Percentiles rank a stretch among this genome's conserved stretches.
phyloP scores from a whole-genome alignment of 2,329 filamentous ascomycete species.

The Bipolaris zeicola region DNA sequence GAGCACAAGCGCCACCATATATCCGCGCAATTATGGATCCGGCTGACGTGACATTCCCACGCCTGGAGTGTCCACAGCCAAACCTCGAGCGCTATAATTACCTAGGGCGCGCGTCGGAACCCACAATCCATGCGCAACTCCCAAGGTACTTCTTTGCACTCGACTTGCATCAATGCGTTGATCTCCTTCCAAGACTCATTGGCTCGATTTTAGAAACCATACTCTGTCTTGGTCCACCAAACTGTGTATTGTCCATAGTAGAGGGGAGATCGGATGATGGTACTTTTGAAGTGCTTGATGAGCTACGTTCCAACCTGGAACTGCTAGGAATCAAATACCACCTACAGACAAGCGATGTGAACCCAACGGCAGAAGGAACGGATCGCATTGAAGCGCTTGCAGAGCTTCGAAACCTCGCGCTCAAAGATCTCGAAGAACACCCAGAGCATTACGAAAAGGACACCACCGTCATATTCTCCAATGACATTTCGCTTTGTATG shows the following conservation, averaged over 20 bases:
- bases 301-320: conserved; percentile 49
- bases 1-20: conserved; percentile 21
- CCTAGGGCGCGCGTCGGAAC: conserved; percentile 12
- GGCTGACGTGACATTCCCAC: conserved; percentile 18
- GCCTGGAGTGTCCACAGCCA: conserved; percentile 27
- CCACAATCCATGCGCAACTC: conserved; percentile 7
- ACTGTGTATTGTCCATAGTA: conserved; percentile 61
- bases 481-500: conserved; percentile 66
- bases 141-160: conserved; percentile 57
- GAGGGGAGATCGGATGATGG: conserved; percentile 63
- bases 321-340: conserved; percentile 49
- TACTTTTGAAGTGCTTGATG: conserved; percentile 57
- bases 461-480: conserved; percentile 86
- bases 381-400: conserved; percentile 58
- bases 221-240: conserved; percentile 56
- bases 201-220: conserved; percentile 59
- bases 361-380: conserved; percentile 44
- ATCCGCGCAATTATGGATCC: conserved; percentile 26
- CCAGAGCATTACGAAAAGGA: conserved; percentile 96
- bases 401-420: conserved; percentile 59
- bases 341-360: conserved; percentile 51
- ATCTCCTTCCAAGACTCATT: conserved; percentile 58
- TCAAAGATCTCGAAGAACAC: conserved; percentile 53
- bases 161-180: conserved; percentile 55
- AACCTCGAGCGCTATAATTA: conserved; percentile 25